Base-by-base conservation (phyloP, 148 eudicot genomes). In the Camellia lanceoleosa region DNA sequence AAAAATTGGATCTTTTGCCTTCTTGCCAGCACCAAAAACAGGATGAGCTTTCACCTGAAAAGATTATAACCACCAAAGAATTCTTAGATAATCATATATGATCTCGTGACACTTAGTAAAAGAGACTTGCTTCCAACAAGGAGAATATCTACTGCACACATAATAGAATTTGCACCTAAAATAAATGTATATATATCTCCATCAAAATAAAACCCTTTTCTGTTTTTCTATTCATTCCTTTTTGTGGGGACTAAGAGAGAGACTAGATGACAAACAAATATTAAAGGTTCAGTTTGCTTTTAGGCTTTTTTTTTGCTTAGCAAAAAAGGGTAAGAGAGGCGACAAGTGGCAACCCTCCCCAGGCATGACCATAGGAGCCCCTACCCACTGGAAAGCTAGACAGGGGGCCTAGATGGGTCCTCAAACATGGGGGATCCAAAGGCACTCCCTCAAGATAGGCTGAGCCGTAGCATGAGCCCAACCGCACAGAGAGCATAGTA, bases 1-100 rank as follows among this genome's bases (percentile, higher is more conserved):
- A 78, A 96, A 96, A 58, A 96, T 87, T 14, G 99, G 99, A 87
- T 96, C 98, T 85, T 93, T 93, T 38, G 97, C 99, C 84, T 96
- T 92, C 82, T 90, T 88, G 44, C 98, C 97, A 44, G 91, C 79
- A 67, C 98, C 91, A 55, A 82, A 79, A 84, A 89, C 92, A 72
- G 90, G 84, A 87, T 85, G 88, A 63, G 99, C 99, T 87, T 96
- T 90, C 81, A 96, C 89, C 99, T 95, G 83, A 47, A 74, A 13
- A 67, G 41, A 12, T 23, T 51, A 16, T 30, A 49, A 15, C 7
- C 60, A 82, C 60, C 42, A 55, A 46, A 62, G 5, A 52, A 38
- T 4, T 10, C n/a, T 55, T 38, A 67, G 38, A 44, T 60, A 43
- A 30, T 11, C 2, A 51, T 62, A 7, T 63, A 61, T 0, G 18